These are phyloP conservation scores for Pulicaria dysenterica DNA, from an alignment of 129 eudicot species.

Conservation along the genomic window DNA sequence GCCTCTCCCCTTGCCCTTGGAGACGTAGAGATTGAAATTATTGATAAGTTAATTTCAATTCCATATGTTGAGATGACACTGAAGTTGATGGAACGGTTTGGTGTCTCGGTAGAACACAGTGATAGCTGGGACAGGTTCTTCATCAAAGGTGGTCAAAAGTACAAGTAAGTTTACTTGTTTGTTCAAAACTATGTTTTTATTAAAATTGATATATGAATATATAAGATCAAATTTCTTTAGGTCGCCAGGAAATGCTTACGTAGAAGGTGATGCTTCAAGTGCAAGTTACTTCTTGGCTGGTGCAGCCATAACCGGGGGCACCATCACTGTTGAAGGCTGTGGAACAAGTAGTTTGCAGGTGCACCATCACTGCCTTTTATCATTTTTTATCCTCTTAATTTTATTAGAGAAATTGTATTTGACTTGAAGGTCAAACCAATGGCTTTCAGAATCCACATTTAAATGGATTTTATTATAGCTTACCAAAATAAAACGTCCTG, in stretches of 20 bases:
- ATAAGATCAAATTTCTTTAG: slow-evolving; percentile 38
- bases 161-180: slow-evolving; percentile 66
- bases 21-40: slow-evolving; percentile 86
- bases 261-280: slow-evolving; percentile 99
- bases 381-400: not conserved
- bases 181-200: not conserved
- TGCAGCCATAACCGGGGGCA: slow-evolving; percentile 97
- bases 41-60: slow-evolving; percentile 86
- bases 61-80: slow-evolving; percentile 98
- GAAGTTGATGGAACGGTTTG: slow-evolving; percentile 95
- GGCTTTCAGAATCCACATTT: not conserved
- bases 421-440: not conserved
- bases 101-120: slow-evolving; percentile 79
- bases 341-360: slow-evolving; percentile 99
- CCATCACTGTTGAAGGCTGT: slow-evolving; percentile 94
- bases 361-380: slow-evolving; percentile 6
- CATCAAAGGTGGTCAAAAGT: slow-evolving; percentile 85
- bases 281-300: slow-evolving; percentile 99
- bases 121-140: slow-evolving; percentile 86
- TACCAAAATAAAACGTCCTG: not conserved
- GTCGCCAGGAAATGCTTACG: slow-evolving; percentile 93
- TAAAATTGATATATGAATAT: slow-evolving; percentile 14
- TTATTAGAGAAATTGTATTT: not conserved
- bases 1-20: slow-evolving; percentile 94
- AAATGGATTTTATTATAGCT: not conserved